phyloP scores from a whole-genome alignment of 768 basidiomycete species.

The Termitomyces sp. region DNA sequence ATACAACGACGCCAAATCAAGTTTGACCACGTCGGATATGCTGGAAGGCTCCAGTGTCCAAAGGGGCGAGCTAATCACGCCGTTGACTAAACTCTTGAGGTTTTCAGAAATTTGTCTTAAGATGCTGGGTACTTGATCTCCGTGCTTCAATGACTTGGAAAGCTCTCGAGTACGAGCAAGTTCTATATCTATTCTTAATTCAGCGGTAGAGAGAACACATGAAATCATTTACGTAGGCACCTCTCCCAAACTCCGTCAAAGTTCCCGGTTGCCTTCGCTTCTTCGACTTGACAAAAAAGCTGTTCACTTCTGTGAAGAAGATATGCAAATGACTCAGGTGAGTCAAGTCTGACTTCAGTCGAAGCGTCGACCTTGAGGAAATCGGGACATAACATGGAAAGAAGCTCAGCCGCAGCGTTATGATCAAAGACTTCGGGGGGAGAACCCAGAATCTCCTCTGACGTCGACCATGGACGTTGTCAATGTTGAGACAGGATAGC shows the following conservation, averaged over 20 bases:
- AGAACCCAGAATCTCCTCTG: no score
- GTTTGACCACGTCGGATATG: neutral
- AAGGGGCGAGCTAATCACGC: neutral
- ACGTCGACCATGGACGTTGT: neutral
- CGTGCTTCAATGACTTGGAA: neutral
- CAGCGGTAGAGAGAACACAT: neutral
- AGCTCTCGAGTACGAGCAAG: neutral
- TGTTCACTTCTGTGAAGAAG: neutral
- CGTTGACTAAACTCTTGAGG: neutral
- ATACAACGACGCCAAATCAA: neutral
- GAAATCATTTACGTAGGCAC: neutral
- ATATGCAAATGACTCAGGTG: neutral
- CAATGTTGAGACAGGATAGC: neutral
- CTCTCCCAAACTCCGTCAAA: neutral
- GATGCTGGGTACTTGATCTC: neutral
- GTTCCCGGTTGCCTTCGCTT: neutral
- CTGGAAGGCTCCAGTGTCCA: neutral
- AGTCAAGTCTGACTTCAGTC: neutral
- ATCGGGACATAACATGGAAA: neutral
- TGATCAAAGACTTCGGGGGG: neutral
- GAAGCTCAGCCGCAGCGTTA: neutral
- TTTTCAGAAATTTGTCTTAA: neutral
- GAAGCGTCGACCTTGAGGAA: neutral
- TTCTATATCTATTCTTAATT: neutral
- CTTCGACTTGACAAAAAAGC: neutral